Percentiles rank a stretch among this genome's conserved stretches.
These are phyloP conservation scores for Sordaria brevicollis DNA, from an alignment of 495 filamentous ascomycete genomes.

Conservation along the genomic window DNA sequence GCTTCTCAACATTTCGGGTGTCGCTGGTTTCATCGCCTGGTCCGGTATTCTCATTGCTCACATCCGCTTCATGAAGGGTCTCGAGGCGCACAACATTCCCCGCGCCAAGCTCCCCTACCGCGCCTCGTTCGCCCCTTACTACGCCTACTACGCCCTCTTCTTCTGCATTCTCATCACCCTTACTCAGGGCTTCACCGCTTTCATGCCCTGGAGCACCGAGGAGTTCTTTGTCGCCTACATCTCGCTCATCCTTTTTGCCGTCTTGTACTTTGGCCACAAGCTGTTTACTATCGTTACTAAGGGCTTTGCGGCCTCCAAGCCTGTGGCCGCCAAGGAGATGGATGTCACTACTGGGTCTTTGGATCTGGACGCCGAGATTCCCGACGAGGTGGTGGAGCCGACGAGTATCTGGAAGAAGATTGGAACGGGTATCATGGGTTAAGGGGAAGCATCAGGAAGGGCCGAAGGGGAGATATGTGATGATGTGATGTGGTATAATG, in stretches of 20 bases:
- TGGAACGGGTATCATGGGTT: not conserved
- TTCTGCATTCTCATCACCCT: conserved; percentile 56
- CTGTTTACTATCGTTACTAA: conserved; percentile 1
- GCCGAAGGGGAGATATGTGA: not conserved
- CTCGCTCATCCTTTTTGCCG: conserved; percentile 50
- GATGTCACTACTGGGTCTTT: not conserved
- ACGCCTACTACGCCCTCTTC: conserved; percentile 48
- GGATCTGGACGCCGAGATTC: not conserved
- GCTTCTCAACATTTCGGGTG: conserved; percentile 50
- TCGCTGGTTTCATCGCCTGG: conserved; percentile 63
- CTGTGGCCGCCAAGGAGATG: not conserved
- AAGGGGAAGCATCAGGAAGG: too few species aligned
- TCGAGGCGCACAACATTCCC: conserved; percentile 47
- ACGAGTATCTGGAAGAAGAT: not conserved
- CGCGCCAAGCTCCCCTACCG: conserved; percentile 44
- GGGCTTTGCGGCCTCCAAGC: not conserved
- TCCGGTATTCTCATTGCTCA: conserved; percentile 48
- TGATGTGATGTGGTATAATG: not conserved
- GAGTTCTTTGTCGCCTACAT: conserved; percentile 54
- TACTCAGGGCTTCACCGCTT: conserved; percentile 61
- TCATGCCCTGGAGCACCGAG: conserved; percentile 49
- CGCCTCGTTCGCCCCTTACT: conserved; percentile 48
- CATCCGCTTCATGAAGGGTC: conserved; percentile 49
- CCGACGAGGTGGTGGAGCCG: not conserved
- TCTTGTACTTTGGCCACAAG: conserved; percentile 51